Percentiles rank a stretch among this genome's conserved stretches.
Conservation (phyloP, 1,139 yeast species). For the Scheffersomyces insectosa region DNA sequence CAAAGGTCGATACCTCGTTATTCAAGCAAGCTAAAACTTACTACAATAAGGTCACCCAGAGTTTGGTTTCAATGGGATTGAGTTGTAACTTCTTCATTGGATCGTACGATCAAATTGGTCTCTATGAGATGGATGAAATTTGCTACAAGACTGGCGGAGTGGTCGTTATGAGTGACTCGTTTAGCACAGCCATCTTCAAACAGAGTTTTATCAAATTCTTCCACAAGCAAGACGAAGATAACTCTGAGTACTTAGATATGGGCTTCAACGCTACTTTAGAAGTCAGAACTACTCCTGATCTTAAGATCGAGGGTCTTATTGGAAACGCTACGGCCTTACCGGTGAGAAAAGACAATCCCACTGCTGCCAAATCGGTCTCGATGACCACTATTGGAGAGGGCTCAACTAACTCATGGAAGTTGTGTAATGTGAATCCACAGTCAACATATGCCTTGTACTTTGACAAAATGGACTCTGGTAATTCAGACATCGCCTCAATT, state of each 20-base stretch:
- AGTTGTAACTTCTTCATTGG: constrained; percentile 61
- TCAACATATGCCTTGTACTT: constrained; percentile 60
- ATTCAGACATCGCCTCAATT: constrained; percentile 38
- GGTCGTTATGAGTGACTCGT: constrained; percentile 63
- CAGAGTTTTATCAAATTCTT: constrained; percentile 61
- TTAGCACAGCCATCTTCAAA: constrained; percentile 63
- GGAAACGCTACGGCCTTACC: constrained; percentile 57
- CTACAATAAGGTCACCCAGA: constrained; percentile 46
- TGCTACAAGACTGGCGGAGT: constrained; percentile 62
- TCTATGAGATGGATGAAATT: constrained; percentile 63
- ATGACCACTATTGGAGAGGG: constrained; percentile 46
- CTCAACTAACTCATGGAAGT: constrained; percentile 61
- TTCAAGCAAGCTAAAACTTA: constrained; percentile 39
- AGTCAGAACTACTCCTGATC: constrained; percentile 47
- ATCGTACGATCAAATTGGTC: constrained; percentile 67
- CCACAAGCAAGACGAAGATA: constrained; percentile 30
- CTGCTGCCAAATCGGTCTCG: constrained; percentile 26
- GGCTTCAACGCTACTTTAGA: constrained; percentile 63
- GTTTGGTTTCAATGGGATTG: constrained; percentile 44
- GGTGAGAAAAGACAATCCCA: constrained; percentile 25
- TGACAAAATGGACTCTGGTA: constrained; percentile 47
- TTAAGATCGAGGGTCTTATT: constrained; percentile 56
- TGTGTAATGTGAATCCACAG: constrained; percentile 55
- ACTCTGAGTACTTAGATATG: constrained; percentile 37
- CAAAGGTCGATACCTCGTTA: constrained; percentile 34